phyloP scores from a whole-genome alignment of 2,329 filamentous ascomycete genomes.

The Cadophora sp. region DNA sequence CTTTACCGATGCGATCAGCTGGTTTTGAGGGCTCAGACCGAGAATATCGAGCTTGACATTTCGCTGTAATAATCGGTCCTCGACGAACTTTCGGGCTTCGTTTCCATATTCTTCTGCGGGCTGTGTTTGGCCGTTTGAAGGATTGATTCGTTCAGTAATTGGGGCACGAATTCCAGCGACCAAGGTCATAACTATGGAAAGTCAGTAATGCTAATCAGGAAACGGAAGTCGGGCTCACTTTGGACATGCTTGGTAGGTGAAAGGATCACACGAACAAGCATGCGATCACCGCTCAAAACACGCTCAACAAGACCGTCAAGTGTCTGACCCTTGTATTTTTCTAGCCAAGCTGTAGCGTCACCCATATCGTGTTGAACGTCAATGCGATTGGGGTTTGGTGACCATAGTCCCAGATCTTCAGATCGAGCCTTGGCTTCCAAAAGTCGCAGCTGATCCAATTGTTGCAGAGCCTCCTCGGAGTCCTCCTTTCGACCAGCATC shows the following conservation, averaged over 20 bases:
- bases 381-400: conserved; percentile 67
- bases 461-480: conserved; percentile 72
- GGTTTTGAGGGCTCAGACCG: conserved; percentile 86
- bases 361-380: conserved; percentile 83
- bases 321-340: conserved; percentile 83
- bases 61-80: conserved; percentile 84
- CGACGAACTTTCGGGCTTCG: conserved; percentile 87
- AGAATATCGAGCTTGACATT: conserved; percentile 83
- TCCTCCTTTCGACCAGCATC: conserved; percentile 94
- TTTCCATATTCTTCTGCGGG: conserved; percentile 89
- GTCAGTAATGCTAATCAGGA: conserved; percentile 21
- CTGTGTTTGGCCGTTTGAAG: conserved; percentile 72
- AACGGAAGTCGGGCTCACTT: conserved; percentile 30
- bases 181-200: conserved; percentile 78
- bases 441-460: conserved; percentile 78
- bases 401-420: conserved; percentile 84
- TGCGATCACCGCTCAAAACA: conserved; percentile 87
- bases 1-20: conserved; percentile 85
- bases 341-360: conserved; percentile 76
- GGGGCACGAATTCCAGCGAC: conserved; percentile 89
- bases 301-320: conserved; percentile 89
- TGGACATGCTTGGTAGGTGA: conserved; percentile 80
- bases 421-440: conserved; percentile 80
- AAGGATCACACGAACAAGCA: conserved; percentile 82
- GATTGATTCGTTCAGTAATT: conserved; percentile 83